Evolutionary conservation across 495 filamentous ascomycete species (phyloP), one percentile per base, ranked within the genome.

Genomic region (Daldinia bambusicola): DNA sequence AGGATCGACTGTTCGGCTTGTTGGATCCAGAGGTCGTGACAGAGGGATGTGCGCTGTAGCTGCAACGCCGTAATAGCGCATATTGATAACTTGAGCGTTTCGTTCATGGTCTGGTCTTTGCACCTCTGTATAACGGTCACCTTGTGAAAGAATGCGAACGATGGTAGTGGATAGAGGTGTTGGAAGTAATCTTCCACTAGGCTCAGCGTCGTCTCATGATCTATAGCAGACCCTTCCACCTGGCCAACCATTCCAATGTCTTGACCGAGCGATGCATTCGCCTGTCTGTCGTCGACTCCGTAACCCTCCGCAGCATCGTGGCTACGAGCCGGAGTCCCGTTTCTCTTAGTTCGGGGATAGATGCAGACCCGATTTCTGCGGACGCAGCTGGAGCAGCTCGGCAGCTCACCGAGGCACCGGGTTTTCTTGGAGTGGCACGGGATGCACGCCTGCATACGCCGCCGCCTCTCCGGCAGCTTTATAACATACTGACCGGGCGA

Each of bases 361-460:
- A 18, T 61, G 53, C 74, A 76, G 10, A 70, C 57, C 12, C 64
- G 64, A 10, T 61, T 67, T 36, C 62, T 76, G 9, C 71, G 61
- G 16, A 69, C 60, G 34, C 74, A 76, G 40, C 66, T 76, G 14
- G 71, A 71, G 34, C 71, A 76, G 20, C 71, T 71, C 37, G 74
- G 74, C 13, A 76, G 14, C 50, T 76, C 74, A 14, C 74, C 74
- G 20, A 67, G 61, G 38, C 74, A 76, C 6, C 74, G 70, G 18
- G 71, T 76, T 34, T 76, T 76, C 67, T 74, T 74, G 12, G 71
- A 67, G 58, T 76, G 74, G 40, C 74, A 76, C 31, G 67, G 74
- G 16, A 74, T 66, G 51, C 74, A 76, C 30, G 74, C 74, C 41
- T 71, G 74, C 74, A 71, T 71, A 16, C 74, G 70, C 18, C 74